These are phyloP conservation scores for Alternaria incomplexa DNA, from an alignment of 2,329 filamentous ascomycete species.

Conservation along the genomic window DNA sequence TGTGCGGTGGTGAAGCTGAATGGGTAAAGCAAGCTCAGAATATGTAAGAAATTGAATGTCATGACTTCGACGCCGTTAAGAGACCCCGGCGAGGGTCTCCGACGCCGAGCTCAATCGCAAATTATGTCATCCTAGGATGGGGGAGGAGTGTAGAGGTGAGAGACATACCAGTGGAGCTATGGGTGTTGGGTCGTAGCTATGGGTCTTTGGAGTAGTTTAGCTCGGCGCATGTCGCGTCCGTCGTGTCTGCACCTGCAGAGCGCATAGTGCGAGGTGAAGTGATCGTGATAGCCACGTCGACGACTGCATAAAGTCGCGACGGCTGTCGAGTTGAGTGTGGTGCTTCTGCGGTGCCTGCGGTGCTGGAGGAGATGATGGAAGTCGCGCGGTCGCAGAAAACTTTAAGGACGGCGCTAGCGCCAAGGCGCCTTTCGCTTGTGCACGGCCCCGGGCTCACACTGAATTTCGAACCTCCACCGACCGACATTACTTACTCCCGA, in stretches of 20 bases:
- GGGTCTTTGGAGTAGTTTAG: conserved; percentile 2
- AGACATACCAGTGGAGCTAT: conserved; percentile 30
- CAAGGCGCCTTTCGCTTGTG: conserved; percentile 17
- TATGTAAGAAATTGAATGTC: conserved; percentile 99
- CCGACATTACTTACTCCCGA: conserved; percentile 31
- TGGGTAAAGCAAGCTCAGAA: conserved; percentile 69
- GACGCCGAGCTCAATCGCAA: conserved; percentile 93
- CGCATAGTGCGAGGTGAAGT: neutral
- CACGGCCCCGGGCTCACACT: conserved; percentile 13
- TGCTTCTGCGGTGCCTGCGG: neutral
- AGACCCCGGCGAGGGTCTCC: conserved; percentile 92
- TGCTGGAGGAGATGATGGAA: conserved; percentile 1
- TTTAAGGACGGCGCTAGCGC: conserved; percentile 16
- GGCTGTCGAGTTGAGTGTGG: conserved; percentile 1
- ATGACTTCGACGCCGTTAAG: conserved; percentile 75
- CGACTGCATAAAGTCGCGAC: neutral
- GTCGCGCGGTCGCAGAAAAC: conserved; percentile 21
- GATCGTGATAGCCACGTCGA: neutral
- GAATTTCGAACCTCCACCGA: conserved; percentile 20
- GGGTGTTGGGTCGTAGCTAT: conserved; percentile 1
- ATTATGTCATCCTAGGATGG: conserved; percentile 86
- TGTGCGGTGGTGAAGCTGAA: neutral
- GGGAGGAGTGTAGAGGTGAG: conserved; percentile 4
- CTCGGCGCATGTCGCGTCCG: neutral
- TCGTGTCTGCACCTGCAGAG: neutral